phyloP scores from a whole-genome alignment of 225 moss, liverwort and hornwort genomes.

The Ulota crispa region DNA sequence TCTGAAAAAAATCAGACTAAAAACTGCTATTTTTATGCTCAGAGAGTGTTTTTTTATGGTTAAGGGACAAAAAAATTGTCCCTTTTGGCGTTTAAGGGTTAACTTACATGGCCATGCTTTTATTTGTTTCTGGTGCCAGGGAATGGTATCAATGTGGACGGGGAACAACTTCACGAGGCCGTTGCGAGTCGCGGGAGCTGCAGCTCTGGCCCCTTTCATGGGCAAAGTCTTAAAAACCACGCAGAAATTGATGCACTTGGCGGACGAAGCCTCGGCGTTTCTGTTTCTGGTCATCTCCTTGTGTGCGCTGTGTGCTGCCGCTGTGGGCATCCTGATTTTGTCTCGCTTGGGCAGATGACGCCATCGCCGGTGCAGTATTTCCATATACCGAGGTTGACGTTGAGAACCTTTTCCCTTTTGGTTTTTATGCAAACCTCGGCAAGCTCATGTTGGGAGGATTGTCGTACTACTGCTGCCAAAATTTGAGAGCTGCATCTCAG shows the following conservation, averaged over 20 bases:
- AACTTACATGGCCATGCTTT: no score
- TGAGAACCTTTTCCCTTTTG: no score
- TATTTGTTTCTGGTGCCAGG: slow-evolving; percentile 29
- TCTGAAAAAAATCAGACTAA: no score
- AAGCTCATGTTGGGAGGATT: not conserved
- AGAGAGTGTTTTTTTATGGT: no score
- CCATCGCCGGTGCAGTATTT: no score
- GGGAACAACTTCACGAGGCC: slow-evolving; percentile 97
- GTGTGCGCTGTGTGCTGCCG: slow-evolving; percentile 54
- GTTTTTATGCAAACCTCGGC: not conserved
- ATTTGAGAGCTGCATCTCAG: not conserved
- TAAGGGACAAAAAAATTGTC: no score
- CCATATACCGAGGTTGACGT: no score
- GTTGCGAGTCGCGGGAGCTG: slow-evolving; percentile 82
- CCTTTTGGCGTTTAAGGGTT: no score
- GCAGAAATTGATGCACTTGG: slow-evolving; percentile 59
- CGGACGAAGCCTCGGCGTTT: slow-evolving; percentile 78
- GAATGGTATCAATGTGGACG: slow-evolving; percentile 92
- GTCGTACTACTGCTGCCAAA: not conserved
- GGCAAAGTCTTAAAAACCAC: slow-evolving; percentile 81
- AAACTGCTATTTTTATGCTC: no score
- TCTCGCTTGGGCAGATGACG: slow-evolving; percentile 52
- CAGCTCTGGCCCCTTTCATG: slow-evolving; percentile 75
- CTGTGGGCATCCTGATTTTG: slow-evolving; percentile 71
- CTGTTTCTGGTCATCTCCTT: slow-evolving; percentile 61